These are phyloP conservation scores for Odontarrhena argentea DNA, from an alignment of 345 rosid species.

Conservation along the genomic window DNA sequence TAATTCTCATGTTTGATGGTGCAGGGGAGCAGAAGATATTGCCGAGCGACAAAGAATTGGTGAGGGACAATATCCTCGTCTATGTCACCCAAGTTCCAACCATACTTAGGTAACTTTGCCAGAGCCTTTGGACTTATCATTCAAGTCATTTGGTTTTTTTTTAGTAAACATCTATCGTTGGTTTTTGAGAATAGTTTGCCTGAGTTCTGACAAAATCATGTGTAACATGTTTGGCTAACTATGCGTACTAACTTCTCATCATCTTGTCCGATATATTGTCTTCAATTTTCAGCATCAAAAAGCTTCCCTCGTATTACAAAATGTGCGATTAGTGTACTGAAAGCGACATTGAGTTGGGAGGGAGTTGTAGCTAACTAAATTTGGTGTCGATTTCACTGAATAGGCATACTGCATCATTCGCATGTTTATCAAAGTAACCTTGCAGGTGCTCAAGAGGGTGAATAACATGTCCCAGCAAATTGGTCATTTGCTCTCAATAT, in stretches of 20 bases:
- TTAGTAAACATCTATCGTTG: neutral
- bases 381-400: too few species aligned
- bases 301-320: too few species aligned
- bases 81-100: conserved; percentile 88
- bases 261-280: conserved; percentile 2
- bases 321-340: too few species aligned
- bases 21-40: conserved; percentile 75
- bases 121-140: conserved; percentile 15
- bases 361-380: too few species aligned
- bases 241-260: conserved; percentile 1
- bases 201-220: conserved; percentile 5
- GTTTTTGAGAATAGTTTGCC: conserved; percentile 5
- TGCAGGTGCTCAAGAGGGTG: too few species aligned
- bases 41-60: conserved; percentile 72
- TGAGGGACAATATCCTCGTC: conserved; percentile 82
- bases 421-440: too few species aligned
- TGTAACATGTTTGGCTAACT: neutral
- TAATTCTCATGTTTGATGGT: conserved; percentile 7
- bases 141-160: conserved; percentile 11
- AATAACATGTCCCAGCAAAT: too few species aligned
- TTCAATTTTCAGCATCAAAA: neutral
- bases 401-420: too few species aligned
- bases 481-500: too few species aligned
- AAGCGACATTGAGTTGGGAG: too few species aligned
- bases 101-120: conserved; percentile 63